A percentile compares a stretch with the other conserved stretches of the same genome.
These are phyloP conservation scores for Solidago caesia DNA, from an alignment of 129 eudicot species.

Conservation along the genomic window DNA sequence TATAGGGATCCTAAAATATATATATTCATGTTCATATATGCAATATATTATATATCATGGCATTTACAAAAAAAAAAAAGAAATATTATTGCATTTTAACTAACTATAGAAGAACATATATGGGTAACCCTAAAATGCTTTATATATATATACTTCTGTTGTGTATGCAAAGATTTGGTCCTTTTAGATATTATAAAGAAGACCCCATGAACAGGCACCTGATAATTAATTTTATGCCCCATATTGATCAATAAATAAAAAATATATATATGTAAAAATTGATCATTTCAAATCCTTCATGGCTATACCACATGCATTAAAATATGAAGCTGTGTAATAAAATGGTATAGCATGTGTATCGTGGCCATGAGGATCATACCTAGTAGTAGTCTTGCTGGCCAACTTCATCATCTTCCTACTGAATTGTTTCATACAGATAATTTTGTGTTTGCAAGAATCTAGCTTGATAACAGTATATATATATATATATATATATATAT, in stretches of 20 bases:
- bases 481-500: background rate
- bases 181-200: no score
- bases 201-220: no score
- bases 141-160: no score
- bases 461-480: background rate
- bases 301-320: conserved; percentile 30
- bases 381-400: conserved; percentile 5
- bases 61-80: no score
- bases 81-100: no score
- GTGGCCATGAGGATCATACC: conserved; percentile 16
- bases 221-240: no score
- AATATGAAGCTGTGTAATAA: conserved; percentile 20
- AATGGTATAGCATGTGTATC: conserved; percentile 42
- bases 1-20: no score
- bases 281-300: conserved; percentile 23
- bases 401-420: conserved; percentile 27
- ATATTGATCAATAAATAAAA: background rate
- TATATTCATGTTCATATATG: no score
- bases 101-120: no score
- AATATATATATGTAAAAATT: background rate
- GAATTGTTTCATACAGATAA: conserved; percentile 8
- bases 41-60: no score
- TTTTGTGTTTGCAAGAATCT: conserved; percentile 24
- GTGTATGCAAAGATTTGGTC: no score
- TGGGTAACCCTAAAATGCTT: no score